Conservation (phyloP, 768 basidiomycete species). For the Boletus pseudo-olivaceus region DNA sequence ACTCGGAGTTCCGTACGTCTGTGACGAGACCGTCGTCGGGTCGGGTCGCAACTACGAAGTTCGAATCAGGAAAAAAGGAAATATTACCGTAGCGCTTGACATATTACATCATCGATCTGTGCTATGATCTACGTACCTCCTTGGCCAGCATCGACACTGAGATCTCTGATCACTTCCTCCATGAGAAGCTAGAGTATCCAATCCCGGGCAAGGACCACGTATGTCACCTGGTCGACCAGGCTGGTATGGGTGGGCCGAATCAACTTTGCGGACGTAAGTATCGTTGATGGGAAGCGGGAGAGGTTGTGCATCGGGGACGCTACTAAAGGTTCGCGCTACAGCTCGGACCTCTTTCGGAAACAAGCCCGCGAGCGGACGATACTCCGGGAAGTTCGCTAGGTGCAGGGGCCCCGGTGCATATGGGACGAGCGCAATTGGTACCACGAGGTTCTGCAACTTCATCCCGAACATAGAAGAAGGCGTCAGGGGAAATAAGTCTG, state of each 20-base stretch:
- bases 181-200: constrained; percentile 26
- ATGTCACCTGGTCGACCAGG: constrained; percentile 19
- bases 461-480: not conserved
- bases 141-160: constrained; percentile 4
- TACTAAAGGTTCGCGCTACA: constrained; percentile 12
- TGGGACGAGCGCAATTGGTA: constrained; percentile 3
- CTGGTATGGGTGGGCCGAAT: constrained; percentile 14
- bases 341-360: constrained; percentile 12
- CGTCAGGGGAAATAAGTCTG: not conserved
- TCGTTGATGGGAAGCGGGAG: constrained; percentile 22
- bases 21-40: too few relatives aligned
- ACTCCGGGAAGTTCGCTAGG: constrained; percentile 14
- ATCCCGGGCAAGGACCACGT: constrained; percentile 23
- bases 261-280: constrained; percentile 20
- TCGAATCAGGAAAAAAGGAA: too few relatives aligned
- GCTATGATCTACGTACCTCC: constrained; percentile 8
- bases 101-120: too few relatives aligned
- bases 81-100: too few relatives aligned
- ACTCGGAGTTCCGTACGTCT: too few relatives aligned
- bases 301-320: constrained; percentile 23
- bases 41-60: too few relatives aligned
- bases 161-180: constrained; percentile 12
- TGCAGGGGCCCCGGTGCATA: constrained; percentile 7
- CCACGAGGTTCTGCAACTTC: constrained; percentile 6
- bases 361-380: constrained; percentile 21